Percentiles rank a stretch among this genome's conserved stretches.
phyloP scores from a whole-genome alignment of 2,329 filamentous ascomycete species.

The Ophiosphaerella korrae region DNA sequence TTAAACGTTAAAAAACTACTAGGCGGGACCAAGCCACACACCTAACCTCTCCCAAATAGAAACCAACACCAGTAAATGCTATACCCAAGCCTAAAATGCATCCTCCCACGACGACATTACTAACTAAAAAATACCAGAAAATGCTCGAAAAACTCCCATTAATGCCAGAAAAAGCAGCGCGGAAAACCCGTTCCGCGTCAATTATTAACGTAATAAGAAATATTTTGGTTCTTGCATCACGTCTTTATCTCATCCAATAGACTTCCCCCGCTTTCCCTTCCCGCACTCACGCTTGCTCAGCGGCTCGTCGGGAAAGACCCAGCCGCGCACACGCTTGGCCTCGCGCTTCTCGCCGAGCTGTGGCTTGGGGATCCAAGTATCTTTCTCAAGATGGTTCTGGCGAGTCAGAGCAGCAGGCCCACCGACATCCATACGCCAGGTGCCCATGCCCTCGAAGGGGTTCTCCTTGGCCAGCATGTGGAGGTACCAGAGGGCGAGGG shows the following conservation, averaged over 20 bases:
- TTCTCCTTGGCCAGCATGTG: conserved; percentile 72
- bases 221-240: not conserved
- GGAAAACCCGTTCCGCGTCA: too few relatives aligned
- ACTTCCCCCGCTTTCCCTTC: conserved; percentile 39
- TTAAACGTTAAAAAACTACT: too few relatives aligned
- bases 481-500: conserved; percentile 76
- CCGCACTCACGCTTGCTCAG: conserved; percentile 70
- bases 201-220: too few relatives aligned
- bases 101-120: too few relatives aligned
- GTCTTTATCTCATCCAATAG: conserved; percentile 13
- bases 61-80: too few relatives aligned
- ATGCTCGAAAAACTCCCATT: too few relatives aligned
- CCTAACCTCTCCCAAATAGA: too few relatives aligned
- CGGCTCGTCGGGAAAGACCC: conserved; percentile 76
- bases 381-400: conserved; percentile 70
- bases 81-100: too few relatives aligned
- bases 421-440: conserved; percentile 74
- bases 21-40: too few relatives aligned
- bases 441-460: conserved; percentile 62
- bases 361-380: conserved; percentile 75
- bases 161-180: too few relatives aligned
- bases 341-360: conserved; percentile 77
- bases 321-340: conserved; percentile 73
- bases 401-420: conserved; percentile 74
- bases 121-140: too few relatives aligned